phyloP scores from a whole-genome alignment of 1,284 basidiomycete species.

The Marasmius oreades region DNA sequence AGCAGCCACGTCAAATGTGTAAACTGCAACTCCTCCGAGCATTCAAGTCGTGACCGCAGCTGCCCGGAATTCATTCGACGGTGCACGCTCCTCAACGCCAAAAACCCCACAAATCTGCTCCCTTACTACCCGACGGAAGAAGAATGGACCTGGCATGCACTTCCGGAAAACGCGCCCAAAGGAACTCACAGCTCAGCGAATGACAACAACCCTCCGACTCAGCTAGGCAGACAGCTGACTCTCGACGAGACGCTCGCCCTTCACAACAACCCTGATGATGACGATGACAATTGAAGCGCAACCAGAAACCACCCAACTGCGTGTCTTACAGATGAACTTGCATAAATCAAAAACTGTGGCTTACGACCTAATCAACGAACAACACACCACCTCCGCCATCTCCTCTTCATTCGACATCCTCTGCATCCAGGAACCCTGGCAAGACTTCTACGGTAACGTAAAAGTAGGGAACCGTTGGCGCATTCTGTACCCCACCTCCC shows the following conservation, averaged over 20 bases:
- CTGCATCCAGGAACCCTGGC: slow-evolving; percentile 27
- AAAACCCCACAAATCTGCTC: slow-evolving; percentile 11
- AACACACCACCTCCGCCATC: background rate
- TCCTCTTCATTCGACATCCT: slow-evolving; percentile 21
- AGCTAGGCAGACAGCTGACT: background rate
- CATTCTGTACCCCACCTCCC: slow-evolving; percentile 17
- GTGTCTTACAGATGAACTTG: slow-evolving; percentile 16
- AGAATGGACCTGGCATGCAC: slow-evolving; percentile 6
- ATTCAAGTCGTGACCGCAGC: slow-evolving; percentile 12
- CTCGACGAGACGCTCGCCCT: background rate
- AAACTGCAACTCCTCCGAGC: slow-evolving; percentile 12
- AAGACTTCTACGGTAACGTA: slow-evolving; percentile 16
- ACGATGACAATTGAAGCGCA: background rate
- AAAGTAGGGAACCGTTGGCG: slow-evolving; percentile 13
- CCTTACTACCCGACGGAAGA: slow-evolving; percentile 12
- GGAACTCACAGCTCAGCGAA: background rate
- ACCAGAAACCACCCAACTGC: background rate
- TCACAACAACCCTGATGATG: background rate
- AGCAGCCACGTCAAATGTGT: slow-evolving; percentile 4
- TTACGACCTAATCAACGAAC: slow-evolving; percentile 7
- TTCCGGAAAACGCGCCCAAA: background rate
- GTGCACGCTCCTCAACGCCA: background rate
- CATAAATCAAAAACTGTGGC: slow-evolving; percentile 15
- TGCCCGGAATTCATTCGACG: slow-evolving; percentile 8
- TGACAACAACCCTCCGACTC: background rate